Conservation (phyloP, 1,284 basidiomycete genomes). For the Anthracocystis setariae region DNA sequence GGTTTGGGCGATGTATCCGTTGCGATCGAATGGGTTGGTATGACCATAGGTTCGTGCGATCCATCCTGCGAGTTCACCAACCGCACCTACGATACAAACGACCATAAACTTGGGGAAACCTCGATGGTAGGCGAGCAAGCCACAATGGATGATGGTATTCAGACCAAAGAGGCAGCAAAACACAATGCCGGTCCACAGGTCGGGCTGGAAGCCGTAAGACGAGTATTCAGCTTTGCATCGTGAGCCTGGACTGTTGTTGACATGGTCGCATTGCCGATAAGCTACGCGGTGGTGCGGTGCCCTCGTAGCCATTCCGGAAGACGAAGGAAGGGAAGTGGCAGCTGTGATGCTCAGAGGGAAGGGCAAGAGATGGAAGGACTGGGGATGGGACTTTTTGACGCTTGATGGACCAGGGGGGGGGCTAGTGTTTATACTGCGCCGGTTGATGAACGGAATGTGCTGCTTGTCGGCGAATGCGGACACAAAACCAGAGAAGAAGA, state of each 20-base stretch:
- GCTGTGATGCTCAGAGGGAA: no score
- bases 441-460: no score
- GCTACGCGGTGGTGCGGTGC: background rate
- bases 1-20: conserved; percentile 46
- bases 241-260: conserved; percentile 21
- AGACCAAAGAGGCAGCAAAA: conserved; percentile 38
- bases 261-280: conserved; percentile 6
- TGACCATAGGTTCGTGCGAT: conserved; percentile 27
- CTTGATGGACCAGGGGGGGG: no score
- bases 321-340: no score
- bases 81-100: conserved; percentile 29
- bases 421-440: no score
- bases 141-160: conserved; percentile 19
- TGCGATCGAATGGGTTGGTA: conserved; percentile 34
- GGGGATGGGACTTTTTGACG: no score
- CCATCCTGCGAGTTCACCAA: conserved; percentile 44
- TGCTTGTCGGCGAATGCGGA: no score
- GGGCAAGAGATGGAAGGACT: no score
- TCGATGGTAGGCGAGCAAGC: conserved; percentile 25
- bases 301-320: no score
- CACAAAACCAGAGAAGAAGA: no score
- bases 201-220: conserved; percentile 38
- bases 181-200: conserved; percentile 39
- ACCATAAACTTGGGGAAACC: conserved; percentile 36
- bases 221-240: conserved; percentile 35